These are phyloP conservation scores for thale cress (Arabidopsis thaliana) DNA, from an alignment of 345 rosid species.

Conservation along the genomic window TAIR10.1 NC_003075.7:17840001-17840500, in stretches of 20 bases:
- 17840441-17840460: conserved; percentile 31
- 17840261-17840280: conserved; percentile 45
- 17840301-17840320: conserved; percentile 21
- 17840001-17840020: not conserved
- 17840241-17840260: conserved; percentile 40
- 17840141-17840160: conserved; percentile 25
- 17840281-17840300: conserved; percentile 29
- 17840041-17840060: no score
- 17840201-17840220: conserved; percentile 31
- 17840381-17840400: conserved; percentile 29
- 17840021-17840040: no score
- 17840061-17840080: no score
- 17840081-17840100: not conserved
- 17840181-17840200: conserved; percentile 22
- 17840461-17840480: not conserved
- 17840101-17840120: not conserved
- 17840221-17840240: conserved; percentile 33
- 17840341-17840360: conserved; percentile 40
- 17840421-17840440: conserved; percentile 42
- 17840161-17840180: not conserved
- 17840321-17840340: conserved; percentile 19
- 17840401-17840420: conserved; percentile 50
- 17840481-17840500: conserved; percentile 15
- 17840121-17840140: conserved; percentile 24
- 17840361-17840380: conserved; percentile 36